Evolutionary conservation across 2,329 filamentous ascomycete genomes (phyloP).

Genomic region (Zelopaecilomyces penicillatus): DNA sequence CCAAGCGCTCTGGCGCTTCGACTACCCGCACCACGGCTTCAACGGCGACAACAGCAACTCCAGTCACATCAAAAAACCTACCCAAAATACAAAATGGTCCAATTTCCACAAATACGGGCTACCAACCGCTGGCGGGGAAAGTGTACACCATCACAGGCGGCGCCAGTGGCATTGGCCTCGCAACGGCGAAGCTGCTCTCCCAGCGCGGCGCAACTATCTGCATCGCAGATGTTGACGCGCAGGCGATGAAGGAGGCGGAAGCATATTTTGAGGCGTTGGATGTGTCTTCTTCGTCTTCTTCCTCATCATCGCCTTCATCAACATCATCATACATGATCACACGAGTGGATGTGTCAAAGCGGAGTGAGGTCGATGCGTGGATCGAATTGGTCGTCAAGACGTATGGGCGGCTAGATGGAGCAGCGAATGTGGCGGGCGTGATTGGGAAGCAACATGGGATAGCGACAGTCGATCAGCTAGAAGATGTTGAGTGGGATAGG

Average conservation of each 20-base stretch:
- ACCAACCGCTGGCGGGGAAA: constrained; percentile 11
- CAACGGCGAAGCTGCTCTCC: constrained; percentile 30
- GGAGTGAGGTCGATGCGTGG: constrained; percentile 41
- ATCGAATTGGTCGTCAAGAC: constrained; percentile 32
- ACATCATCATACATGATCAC: constrained; percentile 19
- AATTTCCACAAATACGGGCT: neutral
- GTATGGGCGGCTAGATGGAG: constrained; percentile 43
- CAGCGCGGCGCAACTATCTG: constrained; percentile 27
- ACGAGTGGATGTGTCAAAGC: constrained; percentile 38
- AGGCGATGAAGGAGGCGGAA: constrained; percentile 22
- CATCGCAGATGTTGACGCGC: constrained; percentile 28
- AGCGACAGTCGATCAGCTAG: constrained; percentile 30
- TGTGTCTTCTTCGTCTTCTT: constrained; percentile 4
- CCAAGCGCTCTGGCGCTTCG: too few relatives aligned
- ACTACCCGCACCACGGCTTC: too few relatives aligned
- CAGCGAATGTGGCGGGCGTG: constrained; percentile 45
- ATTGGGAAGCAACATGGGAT: constrained; percentile 35
- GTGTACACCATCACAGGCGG: constrained; percentile 25
- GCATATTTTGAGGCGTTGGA: constrained; percentile 20
- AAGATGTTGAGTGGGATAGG: constrained; percentile 37
- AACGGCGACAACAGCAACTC: too few relatives aligned
- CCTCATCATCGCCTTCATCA: too few relatives aligned
- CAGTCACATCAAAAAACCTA: too few relatives aligned
- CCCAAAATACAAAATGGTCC: neutral
- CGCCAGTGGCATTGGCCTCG: constrained; percentile 32